Conservation (phyloP, 306 rosid species). For the Abrus precatorius region DNA sequence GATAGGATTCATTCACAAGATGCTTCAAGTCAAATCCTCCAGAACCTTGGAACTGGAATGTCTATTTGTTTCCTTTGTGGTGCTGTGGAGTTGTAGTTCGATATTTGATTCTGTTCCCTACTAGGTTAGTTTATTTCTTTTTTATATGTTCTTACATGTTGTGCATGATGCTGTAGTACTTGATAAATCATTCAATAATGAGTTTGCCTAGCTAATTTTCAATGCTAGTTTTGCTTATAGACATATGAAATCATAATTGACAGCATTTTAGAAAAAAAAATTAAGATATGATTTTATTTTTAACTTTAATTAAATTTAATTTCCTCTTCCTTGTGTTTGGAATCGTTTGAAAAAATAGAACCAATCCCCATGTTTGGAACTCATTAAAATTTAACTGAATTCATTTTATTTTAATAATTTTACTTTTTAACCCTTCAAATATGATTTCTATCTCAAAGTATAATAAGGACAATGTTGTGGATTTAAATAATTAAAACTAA, state of each 20-base stretch:
- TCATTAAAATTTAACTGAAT: not conserved
- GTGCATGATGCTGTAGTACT: constrained; percentile 15
- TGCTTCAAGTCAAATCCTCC: constrained; percentile 91
- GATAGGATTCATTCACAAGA: constrained; percentile 83
- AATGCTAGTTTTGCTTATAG: not conserved
- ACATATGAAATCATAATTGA: not conserved
- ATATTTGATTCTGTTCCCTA: constrained; percentile 73
- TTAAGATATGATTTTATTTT: not conserved
- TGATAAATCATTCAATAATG: not conserved
- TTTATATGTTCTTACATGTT: not conserved
- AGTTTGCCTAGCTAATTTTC: not conserved
- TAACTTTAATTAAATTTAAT: not conserved
- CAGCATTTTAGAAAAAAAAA: not conserved
- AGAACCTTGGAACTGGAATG: constrained; percentile 94
- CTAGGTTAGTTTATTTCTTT: constrained; percentile 60
- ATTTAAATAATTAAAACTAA: not conserved
- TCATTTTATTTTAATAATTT: not conserved
- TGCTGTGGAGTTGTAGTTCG: constrained; percentile 80
- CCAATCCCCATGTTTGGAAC: not conserved
- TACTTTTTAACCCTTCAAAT: not conserved
- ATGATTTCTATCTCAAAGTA: constrained; percentile 19
- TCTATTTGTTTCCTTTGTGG: constrained; percentile 87
- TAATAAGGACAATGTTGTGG: not conserved
- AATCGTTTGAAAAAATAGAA: not conserved
- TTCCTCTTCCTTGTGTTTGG: constrained; percentile 5